Evolutionary conservation across 805 yeast genomes (phyloP).

Genomic region (Candida bentonensis): DNA sequence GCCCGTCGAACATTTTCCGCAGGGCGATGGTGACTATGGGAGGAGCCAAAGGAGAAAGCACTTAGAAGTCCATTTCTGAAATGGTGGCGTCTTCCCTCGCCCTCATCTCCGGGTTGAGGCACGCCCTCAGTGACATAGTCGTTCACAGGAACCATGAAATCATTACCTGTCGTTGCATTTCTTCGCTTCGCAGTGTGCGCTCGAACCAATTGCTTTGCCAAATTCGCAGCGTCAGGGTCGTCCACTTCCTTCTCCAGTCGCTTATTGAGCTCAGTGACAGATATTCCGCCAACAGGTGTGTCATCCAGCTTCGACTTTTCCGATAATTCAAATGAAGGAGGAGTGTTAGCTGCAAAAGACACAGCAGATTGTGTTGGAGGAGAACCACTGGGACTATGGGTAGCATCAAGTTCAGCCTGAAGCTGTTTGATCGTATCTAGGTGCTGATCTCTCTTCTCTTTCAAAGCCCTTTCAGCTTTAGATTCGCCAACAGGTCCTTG

Average conservation of each 20-base stretch:
- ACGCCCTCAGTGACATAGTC: not conserved
- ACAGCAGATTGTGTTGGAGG: not conserved
- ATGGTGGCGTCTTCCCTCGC: not conserved
- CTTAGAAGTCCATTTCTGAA: not conserved
- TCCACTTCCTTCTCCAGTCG: not conserved
- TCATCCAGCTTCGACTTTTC: not conserved
- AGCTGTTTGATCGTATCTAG: not conserved
- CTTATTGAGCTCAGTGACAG: not conserved
- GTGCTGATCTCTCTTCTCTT: not conserved
- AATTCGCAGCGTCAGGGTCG: not conserved
- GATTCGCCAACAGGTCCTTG: not conserved
- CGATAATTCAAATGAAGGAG: not conserved
- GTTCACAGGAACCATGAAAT: not conserved
- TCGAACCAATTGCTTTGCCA: conserved; percentile 11
- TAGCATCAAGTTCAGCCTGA: conserved; percentile 8
- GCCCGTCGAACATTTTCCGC: conserved; percentile 18
- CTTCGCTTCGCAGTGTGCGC: conserved; percentile 5
- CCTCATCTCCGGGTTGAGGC: not conserved
- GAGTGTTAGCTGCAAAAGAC: not conserved
- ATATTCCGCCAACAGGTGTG: not conserved
- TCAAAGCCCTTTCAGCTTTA: not conserved
- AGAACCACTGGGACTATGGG: conserved; percentile 1
- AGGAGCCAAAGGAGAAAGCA: not conserved
- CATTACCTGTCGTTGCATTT: not conserved
- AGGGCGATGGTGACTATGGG: conserved; percentile 12